Evolutionary conservation across 345 rosid genomes (phyloP).

Genomic region (Tarenaya hassleriana): DNA sequence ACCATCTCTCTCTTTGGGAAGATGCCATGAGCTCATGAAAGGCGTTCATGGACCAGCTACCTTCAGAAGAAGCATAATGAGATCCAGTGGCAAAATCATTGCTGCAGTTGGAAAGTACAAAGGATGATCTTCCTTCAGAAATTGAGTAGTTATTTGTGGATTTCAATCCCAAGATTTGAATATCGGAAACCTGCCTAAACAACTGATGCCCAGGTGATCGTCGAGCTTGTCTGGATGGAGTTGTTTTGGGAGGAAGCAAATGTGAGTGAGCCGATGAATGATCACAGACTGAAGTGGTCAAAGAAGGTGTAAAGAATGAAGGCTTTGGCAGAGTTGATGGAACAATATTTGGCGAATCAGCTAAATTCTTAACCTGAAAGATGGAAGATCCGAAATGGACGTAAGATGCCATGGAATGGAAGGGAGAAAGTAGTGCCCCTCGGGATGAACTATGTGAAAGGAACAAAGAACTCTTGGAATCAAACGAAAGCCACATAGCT

Average conservation of each 20-base stretch:
- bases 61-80: slow-evolving; percentile 70
- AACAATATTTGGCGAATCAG: slow-evolving; percentile 41
- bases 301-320: slow-evolving; percentile 49
- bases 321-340: slow-evolving; percentile 45
- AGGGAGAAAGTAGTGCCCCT: background rate
- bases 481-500: background rate
- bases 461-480: too few relatives aligned
- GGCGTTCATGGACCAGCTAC: slow-evolving; percentile 82
- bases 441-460: background rate
- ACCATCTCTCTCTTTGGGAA: slow-evolving; percentile 92
- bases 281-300: slow-evolving; percentile 45
- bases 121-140: slow-evolving; percentile 82
- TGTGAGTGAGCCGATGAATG: slow-evolving; percentile 33
- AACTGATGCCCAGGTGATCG: slow-evolving; percentile 72
- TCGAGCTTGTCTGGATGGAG: slow-evolving; percentile 69
- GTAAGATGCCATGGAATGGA: slow-evolving; percentile 1
- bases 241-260: slow-evolving; percentile 60
- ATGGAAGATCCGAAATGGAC: slow-evolving; percentile 8
- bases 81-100: slow-evolving; percentile 71
- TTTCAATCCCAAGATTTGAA: slow-evolving; percentile 66
- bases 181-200: slow-evolving; percentile 85
- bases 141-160: slow-evolving; percentile 58
- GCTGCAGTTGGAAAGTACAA: slow-evolving; percentile 65
- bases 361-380: slow-evolving; percentile 54
- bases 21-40: slow-evolving; percentile 87